Base-by-base conservation (phyloP, 2,329 filamentous ascomycete species). In the Talaromyces sp. region DNA sequence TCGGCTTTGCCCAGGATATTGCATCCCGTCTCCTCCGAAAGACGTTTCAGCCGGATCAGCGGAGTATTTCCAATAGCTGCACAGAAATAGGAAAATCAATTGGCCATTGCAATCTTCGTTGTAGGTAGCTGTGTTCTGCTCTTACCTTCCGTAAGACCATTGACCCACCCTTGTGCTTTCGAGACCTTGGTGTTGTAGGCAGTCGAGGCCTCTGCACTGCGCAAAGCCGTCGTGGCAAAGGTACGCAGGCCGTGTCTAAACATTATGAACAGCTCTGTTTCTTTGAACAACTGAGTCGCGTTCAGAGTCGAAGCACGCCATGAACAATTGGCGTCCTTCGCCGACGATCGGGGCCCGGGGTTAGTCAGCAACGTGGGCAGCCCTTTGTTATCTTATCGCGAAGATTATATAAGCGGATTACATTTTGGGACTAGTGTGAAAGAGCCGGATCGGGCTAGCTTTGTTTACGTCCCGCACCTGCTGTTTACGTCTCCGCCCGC, bases 11-110 rank as follows among this genome's bases (percentile, higher is more conserved):
- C 94, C 46, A 97, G 87, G 61, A 99, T 82, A 68, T 96, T 90
- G 83, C 94, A 97, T 65, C 92, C 92, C 0, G 94, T 97, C 72
- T 95, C 84, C 62, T 91, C 86, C 46, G 93, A 97, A 67, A 97
- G 87, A 63, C 82, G 85, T 77, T 96, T 93, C 56, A 99, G 82
- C 54, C 90, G 88, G 75, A 99, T 96, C 58, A 99, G 85, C 1
- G 94, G 93, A 0, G 94, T 99, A 77, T 97, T 97, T 65, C 94
- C 94, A 78, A 99, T 97, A 59, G 94, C 94, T 96, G 65, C 54
- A 43, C 38, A 35, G 43, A 19, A 9, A 14, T 11, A 24, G 26
- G 50, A 35, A 50, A 21, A 26, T 8, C 12, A n/a, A 32, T 41
- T 27, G 29, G 27, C 48, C 54, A 19, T 35, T 8, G 14, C 32